Conservation (phyloP, 192 early-diverging fungal genomes). For the Gigaspora rosea region DNA sequence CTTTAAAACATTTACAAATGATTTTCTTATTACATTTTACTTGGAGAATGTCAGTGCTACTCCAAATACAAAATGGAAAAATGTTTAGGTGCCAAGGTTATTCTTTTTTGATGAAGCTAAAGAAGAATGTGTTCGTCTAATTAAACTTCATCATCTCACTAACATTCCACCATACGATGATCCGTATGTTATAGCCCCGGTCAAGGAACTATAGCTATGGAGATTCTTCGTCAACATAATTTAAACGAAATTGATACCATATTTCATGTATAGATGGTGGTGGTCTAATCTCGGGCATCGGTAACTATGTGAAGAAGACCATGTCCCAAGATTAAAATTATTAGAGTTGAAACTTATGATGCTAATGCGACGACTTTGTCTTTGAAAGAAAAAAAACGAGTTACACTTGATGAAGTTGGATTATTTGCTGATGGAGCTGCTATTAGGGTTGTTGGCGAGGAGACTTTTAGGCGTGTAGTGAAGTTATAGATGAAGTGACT, state of each 20-base stretch:
- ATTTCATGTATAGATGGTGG: conserved; percentile 94
- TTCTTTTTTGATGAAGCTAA: conserved; percentile 97
- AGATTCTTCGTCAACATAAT: conserved; percentile 72
- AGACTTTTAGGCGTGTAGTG: conserved; percentile 80
- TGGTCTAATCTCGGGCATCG: conserved; percentile 91
- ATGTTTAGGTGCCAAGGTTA: conserved; percentile 89
- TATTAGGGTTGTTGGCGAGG: conserved; percentile 87
- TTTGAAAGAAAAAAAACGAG: conserved; percentile 62
- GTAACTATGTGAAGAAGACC: conserved; percentile 91
- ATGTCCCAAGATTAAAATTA: conserved; percentile 82
- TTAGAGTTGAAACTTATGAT: conserved; percentile 91
- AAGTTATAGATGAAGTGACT: conserved; percentile 88
- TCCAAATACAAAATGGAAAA: conserved; percentile 84
- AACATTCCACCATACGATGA: conserved; percentile 99
- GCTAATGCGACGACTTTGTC: conserved; percentile 87
- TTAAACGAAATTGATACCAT: conserved; percentile 78
- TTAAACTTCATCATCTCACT: conserved; percentile 67
- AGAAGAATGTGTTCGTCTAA: conserved; percentile 75
- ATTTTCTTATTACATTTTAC: neutral
- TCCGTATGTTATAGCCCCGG: conserved; percentile 98
- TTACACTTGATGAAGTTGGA: conserved; percentile 78
- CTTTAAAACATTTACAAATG: neutral
- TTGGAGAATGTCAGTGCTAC: conserved; percentile 41
- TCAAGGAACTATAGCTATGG: conserved; percentile 94
- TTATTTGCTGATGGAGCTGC: conserved; percentile 98